phyloP scores from a whole-genome alignment of 768 basidiomycete genomes.

The Cyclocybe aegerita region DNA sequence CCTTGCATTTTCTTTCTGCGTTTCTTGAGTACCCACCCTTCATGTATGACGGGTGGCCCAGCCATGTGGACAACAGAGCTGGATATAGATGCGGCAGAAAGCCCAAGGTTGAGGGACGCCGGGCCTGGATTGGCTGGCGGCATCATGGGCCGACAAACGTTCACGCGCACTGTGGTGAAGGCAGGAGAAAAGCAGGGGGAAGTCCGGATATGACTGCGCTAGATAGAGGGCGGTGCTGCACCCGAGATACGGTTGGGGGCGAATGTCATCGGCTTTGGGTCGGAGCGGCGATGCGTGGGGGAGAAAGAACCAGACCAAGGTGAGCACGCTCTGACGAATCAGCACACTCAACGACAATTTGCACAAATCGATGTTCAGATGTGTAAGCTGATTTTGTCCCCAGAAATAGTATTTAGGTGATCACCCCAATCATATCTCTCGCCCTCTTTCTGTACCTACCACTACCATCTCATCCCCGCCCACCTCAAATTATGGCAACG shows the following conservation, averaged over 20 bases:
- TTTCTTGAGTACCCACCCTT: constrained; percentile 88
- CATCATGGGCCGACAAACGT: constrained; percentile 7
- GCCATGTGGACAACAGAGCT: constrained; percentile 13
- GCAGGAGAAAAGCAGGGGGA: constrained; percentile 11
- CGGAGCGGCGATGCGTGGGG: constrained; percentile 20
- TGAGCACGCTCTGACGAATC: constrained; percentile 3
- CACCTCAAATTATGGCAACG: constrained; percentile 50
- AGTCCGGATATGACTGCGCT: constrained; percentile 10
- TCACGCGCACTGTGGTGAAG: constrained; percentile 5
- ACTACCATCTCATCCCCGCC: constrained; percentile 31
- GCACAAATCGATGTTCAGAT: constrained; percentile 18
- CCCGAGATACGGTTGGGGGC: constrained; percentile 5
- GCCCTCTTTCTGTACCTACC: constrained; percentile 28
- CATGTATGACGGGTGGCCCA: constrained; percentile 31
- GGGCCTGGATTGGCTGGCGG: constrained; percentile 5
- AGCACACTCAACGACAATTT: constrained; percentile 13
- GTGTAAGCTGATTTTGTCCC: constrained; percentile 24
- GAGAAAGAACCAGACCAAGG: constrained; percentile 1
- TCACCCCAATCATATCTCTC: constrained; percentile 18
- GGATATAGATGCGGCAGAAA: constrained; percentile 6
- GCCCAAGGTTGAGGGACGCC: constrained; percentile 9
- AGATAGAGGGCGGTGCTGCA: not conserved
- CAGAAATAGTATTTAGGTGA: constrained; percentile 24
- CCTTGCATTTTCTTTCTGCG: constrained; percentile 88
- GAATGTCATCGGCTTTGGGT: constrained; percentile 20